Evolutionary conservation across 768 basidiomycete genomes (phyloP).

Genomic region (Pisolithus orientalis): DNA sequence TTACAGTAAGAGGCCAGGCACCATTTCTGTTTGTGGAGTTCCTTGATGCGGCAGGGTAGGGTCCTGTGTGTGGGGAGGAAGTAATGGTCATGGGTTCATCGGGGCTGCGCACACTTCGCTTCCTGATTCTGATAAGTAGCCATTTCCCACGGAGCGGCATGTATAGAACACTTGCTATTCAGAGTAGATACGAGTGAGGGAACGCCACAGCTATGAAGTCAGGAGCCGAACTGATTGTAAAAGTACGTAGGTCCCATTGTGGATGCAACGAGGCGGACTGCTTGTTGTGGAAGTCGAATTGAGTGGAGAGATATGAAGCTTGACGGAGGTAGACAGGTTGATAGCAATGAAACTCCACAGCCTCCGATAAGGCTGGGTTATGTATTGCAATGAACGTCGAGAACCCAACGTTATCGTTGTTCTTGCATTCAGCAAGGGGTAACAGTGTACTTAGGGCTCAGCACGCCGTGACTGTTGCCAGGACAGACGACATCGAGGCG

Average conservation of each 20-base stretch:
- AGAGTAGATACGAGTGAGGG: neutral
- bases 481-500: neutral
- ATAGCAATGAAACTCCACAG: constrained; percentile 2
- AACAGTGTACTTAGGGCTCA: neutral
- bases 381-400: constrained; percentile 12
- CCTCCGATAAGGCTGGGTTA: neutral
- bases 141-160: no score
- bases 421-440: neutral
- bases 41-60: no score
- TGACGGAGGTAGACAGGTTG: neutral
- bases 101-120: no score
- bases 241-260: neutral
- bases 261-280: constrained; percentile 10
- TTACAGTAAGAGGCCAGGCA: no score
- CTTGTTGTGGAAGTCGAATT: constrained; percentile 10
- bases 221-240: no score
- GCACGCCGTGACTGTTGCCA: constrained; percentile 6
- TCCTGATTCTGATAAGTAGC: no score
- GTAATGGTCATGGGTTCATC: no score
- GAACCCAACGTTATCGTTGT: constrained; percentile 16
- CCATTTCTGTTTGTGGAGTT: no score
- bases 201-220: neutral
- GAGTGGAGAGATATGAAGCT: constrained; percentile 8
- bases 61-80: no score
- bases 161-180: no score